A percentile compares a stretch with the other conserved stretches of the same genome.
Evolutionary conservation across 106 monocot species (phyloP).

Genomic region (Dendrobium huoshanense): DNA sequence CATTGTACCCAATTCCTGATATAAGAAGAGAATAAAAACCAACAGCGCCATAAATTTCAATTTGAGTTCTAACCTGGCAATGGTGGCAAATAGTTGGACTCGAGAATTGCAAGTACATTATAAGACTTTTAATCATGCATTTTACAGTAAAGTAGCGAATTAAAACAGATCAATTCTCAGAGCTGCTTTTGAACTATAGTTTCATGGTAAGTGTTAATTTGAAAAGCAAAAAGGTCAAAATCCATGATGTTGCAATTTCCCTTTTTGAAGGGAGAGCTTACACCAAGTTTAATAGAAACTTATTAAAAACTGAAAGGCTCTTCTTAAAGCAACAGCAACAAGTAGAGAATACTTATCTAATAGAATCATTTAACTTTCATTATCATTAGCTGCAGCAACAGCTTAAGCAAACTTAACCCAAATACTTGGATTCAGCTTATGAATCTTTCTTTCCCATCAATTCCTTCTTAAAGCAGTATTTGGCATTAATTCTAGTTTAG

Average conservation of each 20-base stretch:
- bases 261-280: background rate
- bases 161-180: background rate
- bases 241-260: background rate
- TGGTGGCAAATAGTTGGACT: background rate
- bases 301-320: background rate
- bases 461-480: too few species aligned
- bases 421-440: too few species aligned
- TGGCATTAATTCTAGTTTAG: too few species aligned
- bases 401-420: background rate
- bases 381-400: background rate
- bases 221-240: background rate
- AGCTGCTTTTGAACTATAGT: background rate
- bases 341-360: background rate
- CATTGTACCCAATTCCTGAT: constrained; percentile 94
- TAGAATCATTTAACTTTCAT: background rate
- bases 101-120: background rate
- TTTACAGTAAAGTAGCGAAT: background rate
- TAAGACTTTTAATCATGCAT: too few species aligned
- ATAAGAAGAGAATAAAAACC: constrained; percentile 6
- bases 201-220: background rate
- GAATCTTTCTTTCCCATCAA: too few species aligned
- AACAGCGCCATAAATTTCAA: background rate
- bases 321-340: background rate
- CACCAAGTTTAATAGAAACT: background rate
- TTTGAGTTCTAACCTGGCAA: background rate